Percentiles rank a stretch among this genome's conserved stretches.
Evolutionary conservation across 371 early-diverging fungal genomes (phyloP).

Genomic region (Zychaea mexicana): DNA sequence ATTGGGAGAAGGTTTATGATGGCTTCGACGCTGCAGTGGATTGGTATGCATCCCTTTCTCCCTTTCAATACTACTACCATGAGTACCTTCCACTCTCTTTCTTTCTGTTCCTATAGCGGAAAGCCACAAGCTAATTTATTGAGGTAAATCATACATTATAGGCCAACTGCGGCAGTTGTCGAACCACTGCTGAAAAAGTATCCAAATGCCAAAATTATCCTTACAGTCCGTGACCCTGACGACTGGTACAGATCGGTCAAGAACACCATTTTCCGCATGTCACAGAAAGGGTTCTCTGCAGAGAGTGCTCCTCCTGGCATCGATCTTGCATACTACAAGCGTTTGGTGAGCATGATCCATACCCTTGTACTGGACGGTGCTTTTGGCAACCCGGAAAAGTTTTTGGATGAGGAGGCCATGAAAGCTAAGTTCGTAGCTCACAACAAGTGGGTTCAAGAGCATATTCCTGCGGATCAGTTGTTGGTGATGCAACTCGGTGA

Average conservation of each 20-base stretch:
- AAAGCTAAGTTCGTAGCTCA: constrained; percentile 21
- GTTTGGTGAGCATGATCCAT: not conserved
- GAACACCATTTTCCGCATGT: constrained; percentile 19
- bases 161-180: constrained; percentile 7
- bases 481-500: no score
- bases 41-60: not conserved
- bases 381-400: constrained; percentile 10
- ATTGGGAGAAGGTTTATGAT: constrained; percentile 30
- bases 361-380: constrained; percentile 20
- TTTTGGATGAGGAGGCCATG: constrained; percentile 23
- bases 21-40: constrained; percentile 12
- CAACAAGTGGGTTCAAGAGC: constrained; percentile 27
- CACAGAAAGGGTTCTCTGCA: not conserved
- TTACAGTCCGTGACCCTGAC: constrained; percentile 28
- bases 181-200: constrained; percentile 18
- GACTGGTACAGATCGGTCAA: constrained; percentile 33
- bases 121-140: no score
- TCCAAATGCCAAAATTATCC: constrained; percentile 34
- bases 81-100: no score
- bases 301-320: not conserved
- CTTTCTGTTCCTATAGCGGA: no score
- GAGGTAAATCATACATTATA: not conserved
- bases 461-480: constrained; percentile 30
- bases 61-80: no score
- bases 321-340: not conserved